Evolutionary conservation across 1,284 basidiomycete genomes (phyloP).

Genomic region (Bondarzewia mesenterica): DNA sequence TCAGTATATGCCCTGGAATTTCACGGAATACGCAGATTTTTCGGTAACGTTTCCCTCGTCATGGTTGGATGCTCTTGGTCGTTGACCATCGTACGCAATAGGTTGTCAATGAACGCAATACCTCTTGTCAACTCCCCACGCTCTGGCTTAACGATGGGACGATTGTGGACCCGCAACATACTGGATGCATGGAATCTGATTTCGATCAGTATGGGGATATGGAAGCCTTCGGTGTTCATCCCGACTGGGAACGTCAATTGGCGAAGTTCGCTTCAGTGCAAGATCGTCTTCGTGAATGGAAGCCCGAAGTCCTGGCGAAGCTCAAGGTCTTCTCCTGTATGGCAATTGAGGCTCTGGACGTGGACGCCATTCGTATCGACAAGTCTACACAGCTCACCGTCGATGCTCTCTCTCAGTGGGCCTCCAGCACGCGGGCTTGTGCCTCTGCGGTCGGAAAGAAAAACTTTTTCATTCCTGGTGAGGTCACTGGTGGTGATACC

Average conservation of each 20-base stretch:
- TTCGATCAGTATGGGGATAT: conserved; percentile 94
- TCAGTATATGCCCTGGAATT: conserved; percentile 73
- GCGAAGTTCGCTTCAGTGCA: conserved; percentile 93
- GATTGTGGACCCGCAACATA: conserved; percentile 44
- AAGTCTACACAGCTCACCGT: conserved; percentile 89
- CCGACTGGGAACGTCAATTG: conserved; percentile 89
- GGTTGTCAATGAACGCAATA: conserved; percentile 61
- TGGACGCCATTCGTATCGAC: conserved; percentile 91
- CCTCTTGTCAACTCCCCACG: conserved; percentile 64
- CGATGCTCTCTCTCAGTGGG: conserved; percentile 72
- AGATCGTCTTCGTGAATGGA: conserved; percentile 89
- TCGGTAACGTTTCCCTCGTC: conserved; percentile 31
- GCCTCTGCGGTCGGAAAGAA: conserved; percentile 65
- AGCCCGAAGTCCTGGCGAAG: conserved; percentile 65
- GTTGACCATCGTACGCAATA: conserved; percentile 19
- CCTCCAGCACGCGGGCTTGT: conserved; percentile 64
- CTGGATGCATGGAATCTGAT: conserved; percentile 73
- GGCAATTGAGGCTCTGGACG: conserved; percentile 77
- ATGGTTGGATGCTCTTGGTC: no score
- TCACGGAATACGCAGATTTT: conserved; percentile 80
- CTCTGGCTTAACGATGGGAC: conserved; percentile 76
- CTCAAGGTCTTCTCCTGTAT: conserved; percentile 77
- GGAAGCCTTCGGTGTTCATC: conserved; percentile 92
- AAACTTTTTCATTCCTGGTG: conserved; percentile 86
- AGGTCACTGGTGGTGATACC: conserved; percentile 90